A percentile compares a stretch with the other conserved stretches of the same genome.
phyloP scores from a whole-genome alignment of 108 stramenopile genomes.

The Nitzschia putrida region DNA sequence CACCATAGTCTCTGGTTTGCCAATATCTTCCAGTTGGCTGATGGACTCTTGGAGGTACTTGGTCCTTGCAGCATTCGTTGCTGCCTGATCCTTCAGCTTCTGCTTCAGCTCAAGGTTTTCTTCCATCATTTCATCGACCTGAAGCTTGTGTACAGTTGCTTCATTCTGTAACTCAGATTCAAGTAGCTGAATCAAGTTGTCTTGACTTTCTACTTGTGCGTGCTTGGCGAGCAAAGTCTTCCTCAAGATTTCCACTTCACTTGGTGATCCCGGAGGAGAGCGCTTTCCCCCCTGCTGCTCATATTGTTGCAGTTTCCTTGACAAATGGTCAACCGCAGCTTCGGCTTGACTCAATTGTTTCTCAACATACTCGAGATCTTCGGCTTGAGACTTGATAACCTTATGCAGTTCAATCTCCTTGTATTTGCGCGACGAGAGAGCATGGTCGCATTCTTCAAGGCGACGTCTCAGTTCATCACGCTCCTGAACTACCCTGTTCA shows the following conservation, averaged over 20 bases:
- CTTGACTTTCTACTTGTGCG: constrained; percentile 9
- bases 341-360: constrained; percentile 21
- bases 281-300: constrained; percentile 1
- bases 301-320: constrained; percentile 36
- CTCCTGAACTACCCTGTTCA: constrained; percentile 6
- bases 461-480: constrained; percentile 6
- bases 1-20: constrained; percentile 24
- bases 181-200: neutral
- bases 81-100: constrained; percentile 27
- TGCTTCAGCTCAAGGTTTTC: constrained; percentile 18
- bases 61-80: constrained; percentile 11
- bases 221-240: constrained; percentile 11
- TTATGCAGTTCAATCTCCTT: constrained; percentile 12
- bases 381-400: constrained; percentile 29
- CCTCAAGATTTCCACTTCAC: constrained; percentile 19
- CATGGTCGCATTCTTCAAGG: constrained; percentile 6
- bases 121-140: constrained; percentile 33
- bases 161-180: constrained; percentile 33
- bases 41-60: constrained; percentile 19
- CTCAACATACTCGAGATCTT: constrained; percentile 18
- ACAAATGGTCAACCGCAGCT: constrained; percentile 32
- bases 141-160: constrained; percentile 20
- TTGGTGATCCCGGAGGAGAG: neutral
- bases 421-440: too few relatives aligned
- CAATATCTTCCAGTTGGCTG: constrained; percentile 7